Evolutionary conservation across 2,329 filamentous ascomycete species (phyloP).

Genomic region (Coniochaeta sp.): DNA sequence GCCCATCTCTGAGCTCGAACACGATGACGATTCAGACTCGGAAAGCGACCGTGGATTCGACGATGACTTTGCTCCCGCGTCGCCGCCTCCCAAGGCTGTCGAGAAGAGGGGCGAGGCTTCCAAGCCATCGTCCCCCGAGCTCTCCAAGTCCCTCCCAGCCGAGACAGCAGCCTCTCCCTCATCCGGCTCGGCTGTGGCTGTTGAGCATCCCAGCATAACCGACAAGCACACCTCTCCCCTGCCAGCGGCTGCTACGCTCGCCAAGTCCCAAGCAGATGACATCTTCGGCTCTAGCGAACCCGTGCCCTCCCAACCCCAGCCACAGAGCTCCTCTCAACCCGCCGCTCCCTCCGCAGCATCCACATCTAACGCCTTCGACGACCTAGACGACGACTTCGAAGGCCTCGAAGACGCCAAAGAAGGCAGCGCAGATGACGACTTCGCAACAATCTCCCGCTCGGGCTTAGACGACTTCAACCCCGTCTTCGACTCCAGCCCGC

Average conservation of each 20-base stretch:
- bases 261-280: slow-evolving; percentile 23
- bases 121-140: slow-evolving; percentile 15
- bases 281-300: slow-evolving; percentile 30
- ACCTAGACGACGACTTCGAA: slow-evolving; percentile 74
- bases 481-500: slow-evolving; percentile 67
- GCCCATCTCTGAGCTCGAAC: slow-evolving; percentile 79
- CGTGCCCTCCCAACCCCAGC: slow-evolving; percentile 7
- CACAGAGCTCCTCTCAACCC: slow-evolving; percentile 7
- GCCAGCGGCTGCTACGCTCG: slow-evolving; percentile 8
- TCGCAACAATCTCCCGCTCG: slow-evolving; percentile 65
- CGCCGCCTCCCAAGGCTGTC: slow-evolving; percentile 30
- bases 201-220: slow-evolving; percentile 5
- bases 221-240: not conserved
- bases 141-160: slow-evolving; percentile 12
- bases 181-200: not conserved
- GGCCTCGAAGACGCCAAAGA: slow-evolving; percentile 81
- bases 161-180: slow-evolving; percentile 2
- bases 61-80: slow-evolving; percentile 77
- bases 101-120: slow-evolving; percentile 18
- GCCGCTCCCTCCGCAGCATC: slow-evolving; percentile 27
- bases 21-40: slow-evolving; percentile 77
- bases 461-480: slow-evolving; percentile 74
- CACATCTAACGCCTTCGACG: slow-evolving; percentile 60
- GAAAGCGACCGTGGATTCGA: slow-evolving; percentile 79
- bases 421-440: slow-evolving; percentile 71